Percentiles rank a stretch among this genome's conserved stretches.
Conservation (phyloP, 2,329 filamentous ascomycete genomes). For the Leptographium galeiforme region DNA sequence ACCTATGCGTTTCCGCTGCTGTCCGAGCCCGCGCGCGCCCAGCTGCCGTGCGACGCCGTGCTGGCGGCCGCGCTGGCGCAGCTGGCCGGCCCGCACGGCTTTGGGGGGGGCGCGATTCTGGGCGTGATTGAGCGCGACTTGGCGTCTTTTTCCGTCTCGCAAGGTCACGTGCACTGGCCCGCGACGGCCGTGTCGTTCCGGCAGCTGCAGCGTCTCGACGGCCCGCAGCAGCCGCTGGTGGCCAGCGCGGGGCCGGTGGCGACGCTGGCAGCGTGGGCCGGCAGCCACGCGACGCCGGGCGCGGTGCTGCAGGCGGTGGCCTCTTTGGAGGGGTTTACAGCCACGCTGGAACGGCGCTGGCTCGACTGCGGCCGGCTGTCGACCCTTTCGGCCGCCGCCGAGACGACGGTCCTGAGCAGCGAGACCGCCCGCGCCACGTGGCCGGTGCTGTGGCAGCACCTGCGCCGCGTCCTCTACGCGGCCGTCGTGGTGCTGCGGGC, state of each 20-base stretch:
- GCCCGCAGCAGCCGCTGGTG: constrained; percentile 38
- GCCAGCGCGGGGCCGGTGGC: constrained; percentile 55
- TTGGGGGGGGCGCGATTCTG: constrained; percentile 65
- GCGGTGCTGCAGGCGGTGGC: constrained; percentile 29
- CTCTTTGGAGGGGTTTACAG: constrained; percentile 52
- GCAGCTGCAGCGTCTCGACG: constrained; percentile 43
- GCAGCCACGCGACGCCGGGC: constrained; percentile 29
- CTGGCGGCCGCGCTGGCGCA: constrained; percentile 57
- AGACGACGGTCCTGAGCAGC: constrained; percentile 46
- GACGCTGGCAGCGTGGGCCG: constrained; percentile 48
- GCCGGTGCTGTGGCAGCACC: constrained; percentile 58
- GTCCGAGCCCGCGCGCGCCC: constrained; percentile 41
- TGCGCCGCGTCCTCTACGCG: constrained; percentile 65
- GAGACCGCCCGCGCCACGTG: constrained; percentile 55
- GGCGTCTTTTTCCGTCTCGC: constrained; percentile 22
- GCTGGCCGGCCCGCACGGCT: constrained; percentile 57
- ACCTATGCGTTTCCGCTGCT: constrained; percentile 66
- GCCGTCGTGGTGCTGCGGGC: constrained; percentile 63
- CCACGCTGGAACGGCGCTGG: constrained; percentile 59
- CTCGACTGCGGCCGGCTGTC: constrained; percentile 55
- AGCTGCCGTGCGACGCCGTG: constrained; percentile 54
- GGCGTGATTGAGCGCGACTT: constrained; percentile 51
- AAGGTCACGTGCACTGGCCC: constrained; percentile 51
- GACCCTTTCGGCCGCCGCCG: constrained; percentile 49
- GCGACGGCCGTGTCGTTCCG: constrained; percentile 44